Evolutionary conservation across 176 grass and related monocot species (phyloP).

Genomic region (Aegilops tauschii): DNA sequence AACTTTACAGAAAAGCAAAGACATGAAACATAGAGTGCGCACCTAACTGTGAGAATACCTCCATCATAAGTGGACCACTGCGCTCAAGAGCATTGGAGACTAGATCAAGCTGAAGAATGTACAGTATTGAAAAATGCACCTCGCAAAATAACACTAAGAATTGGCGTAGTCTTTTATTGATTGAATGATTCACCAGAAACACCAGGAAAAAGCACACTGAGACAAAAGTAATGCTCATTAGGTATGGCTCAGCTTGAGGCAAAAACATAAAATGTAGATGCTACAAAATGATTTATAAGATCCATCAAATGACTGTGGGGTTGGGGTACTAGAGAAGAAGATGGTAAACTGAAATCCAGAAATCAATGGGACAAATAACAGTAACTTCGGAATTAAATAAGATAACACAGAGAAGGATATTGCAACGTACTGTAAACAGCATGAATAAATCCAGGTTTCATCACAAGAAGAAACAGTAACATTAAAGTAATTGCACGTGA

Average conservation of each 20-base stretch:
- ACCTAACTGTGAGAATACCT: slow-evolving; percentile 94
- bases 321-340: not conserved
- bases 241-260: slow-evolving; percentile 3
- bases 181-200: slow-evolving; percentile 89
- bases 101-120: slow-evolving; percentile 96
- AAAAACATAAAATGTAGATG: not conserved
- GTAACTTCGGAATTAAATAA: slow-evolving; percentile 16
- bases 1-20: slow-evolving; percentile 10
- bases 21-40: slow-evolving; percentile 34
- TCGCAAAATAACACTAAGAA: slow-evolving; percentile 89
- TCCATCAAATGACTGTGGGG: not conserved
- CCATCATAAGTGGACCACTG: slow-evolving; percentile 62
- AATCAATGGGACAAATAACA: slow-evolving; percentile 3
- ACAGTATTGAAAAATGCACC: slow-evolving; percentile 83
- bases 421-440: slow-evolving; percentile 96
- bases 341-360: not conserved
- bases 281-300: slow-evolving; percentile 2
- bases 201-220: slow-evolving; percentile 97
- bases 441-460: slow-evolving; percentile 96
- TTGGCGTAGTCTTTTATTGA: slow-evolving; percentile 68
- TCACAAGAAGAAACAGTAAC: slow-evolving; percentile 93
- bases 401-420: slow-evolving; percentile 53
- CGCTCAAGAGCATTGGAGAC: slow-evolving; percentile 69
- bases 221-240: slow-evolving; percentile 24
- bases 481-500: slow-evolving; percentile 88